These are phyloP conservation scores for Boletus coffeatus DNA, from an alignment of 1,284 basidiomycete genomes.

Conservation along the genomic window DNA sequence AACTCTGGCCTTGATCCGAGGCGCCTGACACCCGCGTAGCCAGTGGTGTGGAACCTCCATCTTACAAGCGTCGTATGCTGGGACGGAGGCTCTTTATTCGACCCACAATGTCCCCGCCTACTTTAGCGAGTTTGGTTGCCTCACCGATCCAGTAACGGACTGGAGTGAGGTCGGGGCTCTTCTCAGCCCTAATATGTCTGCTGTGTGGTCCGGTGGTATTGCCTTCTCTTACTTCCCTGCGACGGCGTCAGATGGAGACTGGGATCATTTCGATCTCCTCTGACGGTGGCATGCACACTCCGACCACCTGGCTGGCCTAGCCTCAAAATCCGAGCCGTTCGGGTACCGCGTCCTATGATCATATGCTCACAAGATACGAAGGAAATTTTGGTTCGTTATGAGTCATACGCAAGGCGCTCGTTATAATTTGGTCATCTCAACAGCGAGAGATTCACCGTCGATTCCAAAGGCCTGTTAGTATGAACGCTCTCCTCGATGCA, in stretches of 20 bases:
- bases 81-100: conserved; percentile 49
- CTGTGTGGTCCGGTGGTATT: conserved; percentile 83
- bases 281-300: conserved; percentile 39
- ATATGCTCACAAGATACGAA: no score
- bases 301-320: no score
- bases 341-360: no score
- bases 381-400: no score
- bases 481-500: no score
- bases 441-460: no score
- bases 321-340: no score
- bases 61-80: conserved; percentile 51
- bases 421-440: no score
- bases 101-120: conserved; percentile 79
- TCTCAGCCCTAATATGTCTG: conserved; percentile 65
- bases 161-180: conserved; percentile 83
- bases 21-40: conserved; percentile 33
- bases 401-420: no score
- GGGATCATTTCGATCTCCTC: conserved; percentile 76
- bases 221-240: conserved; percentile 90
- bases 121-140: conserved; percentile 89
- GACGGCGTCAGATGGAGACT: conserved; percentile 55
- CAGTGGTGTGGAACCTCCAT: conserved; percentile 77
- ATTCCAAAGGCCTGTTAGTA: no score
- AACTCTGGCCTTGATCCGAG: conserved; percentile 4
- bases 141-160: conserved; percentile 55